Percentiles rank a stretch among this genome's conserved stretches.
phyloP scores from a whole-genome alignment of 768 basidiomycete genomes.

The Megacollybia marginata region DNA sequence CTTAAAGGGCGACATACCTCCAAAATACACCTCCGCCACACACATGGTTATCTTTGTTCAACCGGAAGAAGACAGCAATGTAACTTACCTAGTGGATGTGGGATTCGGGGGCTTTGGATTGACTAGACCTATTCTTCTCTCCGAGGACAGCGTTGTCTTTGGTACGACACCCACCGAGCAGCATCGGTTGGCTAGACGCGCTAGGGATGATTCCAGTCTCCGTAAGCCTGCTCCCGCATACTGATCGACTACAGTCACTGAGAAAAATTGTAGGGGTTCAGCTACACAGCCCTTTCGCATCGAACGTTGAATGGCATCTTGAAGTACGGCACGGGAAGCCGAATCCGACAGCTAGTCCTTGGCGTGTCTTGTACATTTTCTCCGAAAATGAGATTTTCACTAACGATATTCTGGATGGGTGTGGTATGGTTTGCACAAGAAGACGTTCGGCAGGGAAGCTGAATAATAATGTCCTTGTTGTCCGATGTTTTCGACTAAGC shows the following conservation, averaged over 20 bases:
- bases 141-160: conserved; percentile 13
- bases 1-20: neutral
- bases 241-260: neutral
- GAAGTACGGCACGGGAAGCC: conserved; percentile 2
- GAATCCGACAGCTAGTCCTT: neutral
- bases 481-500: conserved; percentile 15
- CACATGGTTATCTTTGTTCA: conserved; percentile 26
- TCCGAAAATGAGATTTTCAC: conserved; percentile 17
- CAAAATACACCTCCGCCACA: conserved; percentile 9
- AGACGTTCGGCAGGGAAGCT: conserved; percentile 7
- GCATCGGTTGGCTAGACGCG: conserved; percentile 12
- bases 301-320: conserved; percentile 15
- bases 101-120: conserved; percentile 20
- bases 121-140: conserved; percentile 20
- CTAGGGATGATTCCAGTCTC: neutral
- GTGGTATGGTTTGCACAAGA: conserved; percentile 2
- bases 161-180: conserved; percentile 15
- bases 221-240: neutral
- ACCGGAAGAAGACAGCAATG: conserved; percentile 15
- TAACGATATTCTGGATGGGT: conserved; percentile 5
- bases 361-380: conserved; percentile 15
- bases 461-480: conserved; percentile 16
- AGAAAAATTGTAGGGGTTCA: neutral
- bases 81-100: conserved; percentile 24
- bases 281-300: neutral